These are phyloP conservation scores for Syzygium malaccense DNA, from an alignment of 441 rosid species.

Conservation along the genomic window DNA sequence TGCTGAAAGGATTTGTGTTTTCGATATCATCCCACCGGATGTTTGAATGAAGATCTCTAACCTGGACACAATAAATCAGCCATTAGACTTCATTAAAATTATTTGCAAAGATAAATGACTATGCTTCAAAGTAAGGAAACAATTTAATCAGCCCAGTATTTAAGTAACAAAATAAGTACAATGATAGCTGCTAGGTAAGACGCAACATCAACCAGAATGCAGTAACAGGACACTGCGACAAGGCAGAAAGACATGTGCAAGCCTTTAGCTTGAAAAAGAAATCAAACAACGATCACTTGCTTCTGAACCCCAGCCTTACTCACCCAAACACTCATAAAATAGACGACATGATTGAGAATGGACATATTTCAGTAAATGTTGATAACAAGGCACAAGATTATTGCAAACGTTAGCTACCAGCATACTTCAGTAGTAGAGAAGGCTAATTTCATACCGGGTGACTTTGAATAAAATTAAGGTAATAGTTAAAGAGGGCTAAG, in stretches of 20 bases:
- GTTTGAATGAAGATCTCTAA: constrained; percentile 70
- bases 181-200: background rate
- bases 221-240: background rate
- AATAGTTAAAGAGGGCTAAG: background rate
- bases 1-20: constrained; percentile 47
- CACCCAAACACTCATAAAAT: background rate
- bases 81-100: background rate
- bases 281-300: background rate
- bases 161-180: background rate
- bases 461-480: background rate
- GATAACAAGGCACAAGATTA: background rate
- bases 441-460: background rate
- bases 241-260: background rate
- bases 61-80: constrained; percentile 32
- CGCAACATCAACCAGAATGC: background rate
- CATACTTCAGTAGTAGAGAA: background rate
- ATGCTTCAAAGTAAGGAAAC: background rate
- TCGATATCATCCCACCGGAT: constrained; percentile 89
- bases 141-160: background rate
- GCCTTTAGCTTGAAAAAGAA: background rate
- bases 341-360: background rate
- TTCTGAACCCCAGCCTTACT: background rate
- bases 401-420: background rate
- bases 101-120: background rate
- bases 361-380: background rate